phyloP scores from a whole-genome alignment of 2,329 filamentous ascomycete species.

The Tympanopsis confertula region DNA sequence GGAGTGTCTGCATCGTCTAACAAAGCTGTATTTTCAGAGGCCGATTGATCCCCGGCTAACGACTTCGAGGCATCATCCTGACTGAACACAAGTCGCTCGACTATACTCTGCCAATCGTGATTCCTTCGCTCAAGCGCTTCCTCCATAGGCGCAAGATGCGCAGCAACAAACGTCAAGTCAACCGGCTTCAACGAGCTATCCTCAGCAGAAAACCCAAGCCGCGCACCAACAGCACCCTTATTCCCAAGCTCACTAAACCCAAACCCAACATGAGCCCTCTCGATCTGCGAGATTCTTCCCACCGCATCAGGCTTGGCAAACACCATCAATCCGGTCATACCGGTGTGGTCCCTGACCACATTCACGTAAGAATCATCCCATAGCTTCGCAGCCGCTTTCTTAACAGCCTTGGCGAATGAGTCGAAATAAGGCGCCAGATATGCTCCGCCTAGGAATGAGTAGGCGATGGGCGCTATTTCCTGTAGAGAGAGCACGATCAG shows the following conservation, averaged over 20 bases:
- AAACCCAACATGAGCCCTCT: slow-evolving; percentile 52
- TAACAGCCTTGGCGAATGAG: slow-evolving; percentile 59
- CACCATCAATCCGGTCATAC: slow-evolving; percentile 82
- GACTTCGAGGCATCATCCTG: slow-evolving; percentile 3
- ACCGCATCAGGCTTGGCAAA: slow-evolving; percentile 60
- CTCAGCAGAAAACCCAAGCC: slow-evolving; percentile 44
- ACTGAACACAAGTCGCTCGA: slow-evolving; percentile 67
- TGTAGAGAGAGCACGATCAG: slow-evolving; percentile 64
- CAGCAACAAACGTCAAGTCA: slow-evolving; percentile 73
- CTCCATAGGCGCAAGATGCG: slow-evolving; percentile 84
- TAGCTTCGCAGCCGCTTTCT: slow-evolving; percentile 46
- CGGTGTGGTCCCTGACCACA: slow-evolving; percentile 62
- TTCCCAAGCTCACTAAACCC: slow-evolving; percentile 85
- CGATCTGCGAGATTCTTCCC: slow-evolving; percentile 59
- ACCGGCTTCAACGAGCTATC: slow-evolving; percentile 23
- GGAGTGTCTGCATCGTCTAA: slow-evolving; percentile 5
- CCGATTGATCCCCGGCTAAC: slow-evolving; percentile 10
- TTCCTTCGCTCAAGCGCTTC: slow-evolving; percentile 65
- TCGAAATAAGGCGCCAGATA: slow-evolving; percentile 68
- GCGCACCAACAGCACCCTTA: slow-evolving; percentile 79
- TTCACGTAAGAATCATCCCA: slow-evolving; percentile 48
- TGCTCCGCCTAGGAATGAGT: slow-evolving; percentile 75
- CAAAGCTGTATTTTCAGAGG: slow-evolving; percentile 28
- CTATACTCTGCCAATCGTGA: slow-evolving; percentile 77
- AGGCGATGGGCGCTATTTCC: slow-evolving; percentile 75